Conservation (phyloP, 306 rosid species). For the Sicyos edulis region DNA sequence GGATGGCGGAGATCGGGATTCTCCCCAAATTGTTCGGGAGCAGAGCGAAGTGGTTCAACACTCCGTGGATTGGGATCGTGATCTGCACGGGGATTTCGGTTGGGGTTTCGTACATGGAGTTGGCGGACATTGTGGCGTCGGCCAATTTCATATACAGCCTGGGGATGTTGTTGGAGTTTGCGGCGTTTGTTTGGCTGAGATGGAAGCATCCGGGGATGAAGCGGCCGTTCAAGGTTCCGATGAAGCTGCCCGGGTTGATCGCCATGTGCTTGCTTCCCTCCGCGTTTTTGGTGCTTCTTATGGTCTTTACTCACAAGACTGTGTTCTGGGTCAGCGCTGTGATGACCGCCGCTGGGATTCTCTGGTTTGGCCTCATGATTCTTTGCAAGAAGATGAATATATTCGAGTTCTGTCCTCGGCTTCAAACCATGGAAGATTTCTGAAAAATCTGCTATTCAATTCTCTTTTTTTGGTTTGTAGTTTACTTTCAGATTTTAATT, state of each 20-base stretch:
- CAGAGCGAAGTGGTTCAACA: conserved; percentile 15
- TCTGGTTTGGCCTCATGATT: conserved; percentile 6
- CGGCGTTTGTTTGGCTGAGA: conserved; percentile 15
- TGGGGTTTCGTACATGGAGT: conserved; percentile 14
- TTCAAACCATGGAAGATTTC: neutral
- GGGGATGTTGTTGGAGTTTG: conserved; percentile 17
- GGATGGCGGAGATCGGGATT: conserved; percentile 19
- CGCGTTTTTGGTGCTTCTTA: conserved; percentile 8
- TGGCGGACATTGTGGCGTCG: conserved; percentile 13
- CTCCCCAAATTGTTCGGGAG: neutral
- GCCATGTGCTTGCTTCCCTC: conserved; percentile 18
- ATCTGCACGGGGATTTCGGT: conserved; percentile 12
- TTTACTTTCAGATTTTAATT: neutral
- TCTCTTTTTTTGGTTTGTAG: neutral
- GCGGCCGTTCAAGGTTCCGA: conserved; percentile 14
- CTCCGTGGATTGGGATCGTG: conserved; percentile 20
- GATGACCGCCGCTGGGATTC: conserved; percentile 7
- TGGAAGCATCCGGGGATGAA: neutral
- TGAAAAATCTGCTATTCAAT: neutral
- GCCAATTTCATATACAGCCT: conserved; percentile 19
- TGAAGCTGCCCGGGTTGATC: neutral
- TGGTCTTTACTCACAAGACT: neutral
- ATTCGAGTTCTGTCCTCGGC: neutral
- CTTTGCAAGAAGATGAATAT: conserved; percentile 13
- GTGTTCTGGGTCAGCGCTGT: conserved; percentile 1